A percentile compares a stretch with the other conserved stretches of the same genome.
phyloP scores from a whole-genome alignment of 169 alveolate genomes.

The Eimeria brunetti region DNA sequence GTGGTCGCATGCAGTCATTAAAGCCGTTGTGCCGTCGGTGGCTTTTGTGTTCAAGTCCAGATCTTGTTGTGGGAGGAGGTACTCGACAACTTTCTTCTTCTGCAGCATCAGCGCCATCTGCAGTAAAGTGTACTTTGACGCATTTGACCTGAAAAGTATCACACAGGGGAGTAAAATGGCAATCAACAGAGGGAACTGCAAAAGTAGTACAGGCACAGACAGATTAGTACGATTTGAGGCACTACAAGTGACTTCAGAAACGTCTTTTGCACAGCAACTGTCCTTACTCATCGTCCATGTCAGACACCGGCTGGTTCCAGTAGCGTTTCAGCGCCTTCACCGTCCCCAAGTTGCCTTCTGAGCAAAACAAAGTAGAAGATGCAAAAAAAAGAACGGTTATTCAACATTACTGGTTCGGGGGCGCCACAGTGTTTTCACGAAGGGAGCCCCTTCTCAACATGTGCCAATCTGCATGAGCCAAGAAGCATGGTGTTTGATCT shows the following conservation, averaged over 20 bases:
- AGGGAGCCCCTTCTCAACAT: not conserved
- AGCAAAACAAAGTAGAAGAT: not conserved
- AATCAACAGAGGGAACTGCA: not conserved
- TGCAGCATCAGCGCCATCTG: slow-evolving; percentile 78
- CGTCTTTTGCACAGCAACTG: not conserved
- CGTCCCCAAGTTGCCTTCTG: slow-evolving; percentile 73
- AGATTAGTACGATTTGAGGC: not conserved
- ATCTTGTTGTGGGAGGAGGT: slow-evolving; percentile 74
- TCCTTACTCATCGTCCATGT: slow-evolving; percentile 72
- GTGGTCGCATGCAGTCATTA: slow-evolving; percentile 71
- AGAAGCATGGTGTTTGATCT: not conserved
- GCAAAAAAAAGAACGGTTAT: not conserved
- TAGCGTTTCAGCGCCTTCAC: slow-evolving; percentile 70
- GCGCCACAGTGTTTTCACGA: not conserved
- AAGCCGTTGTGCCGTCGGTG: slow-evolving; percentile 77
- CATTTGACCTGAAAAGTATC: slow-evolving; percentile 61
- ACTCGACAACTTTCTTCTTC: slow-evolving; percentile 73
- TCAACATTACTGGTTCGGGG: not conserved
- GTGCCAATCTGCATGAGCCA: not conserved
- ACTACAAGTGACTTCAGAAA: not conserved
- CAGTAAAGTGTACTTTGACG: slow-evolving; percentile 71
- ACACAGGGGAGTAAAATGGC: not conserved
- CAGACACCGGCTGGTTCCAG: slow-evolving; percentile 79
- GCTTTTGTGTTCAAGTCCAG: slow-evolving; percentile 75
- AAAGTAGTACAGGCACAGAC: not conserved